Evolutionary conservation across 2,329 filamentous ascomycete genomes (phyloP).

Genomic region (Seiridium cupressi): DNA sequence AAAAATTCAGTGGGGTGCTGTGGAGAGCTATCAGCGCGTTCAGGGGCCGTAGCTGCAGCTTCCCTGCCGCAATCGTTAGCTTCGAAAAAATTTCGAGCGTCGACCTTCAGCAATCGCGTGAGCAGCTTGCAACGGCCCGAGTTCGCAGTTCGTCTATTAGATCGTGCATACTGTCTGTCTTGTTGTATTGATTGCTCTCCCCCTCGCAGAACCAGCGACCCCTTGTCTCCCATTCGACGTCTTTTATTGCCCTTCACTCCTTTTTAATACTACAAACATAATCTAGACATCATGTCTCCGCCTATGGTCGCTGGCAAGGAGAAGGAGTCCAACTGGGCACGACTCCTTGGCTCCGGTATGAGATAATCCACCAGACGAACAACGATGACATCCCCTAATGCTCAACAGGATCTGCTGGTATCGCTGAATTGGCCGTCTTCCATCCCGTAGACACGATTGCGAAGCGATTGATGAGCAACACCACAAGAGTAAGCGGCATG

Average conservation of each 20-base stretch:
- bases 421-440: constrained; percentile 69
- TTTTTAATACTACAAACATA: neutral
- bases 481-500: constrained; percentile 52
- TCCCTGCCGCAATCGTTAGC: neutral
- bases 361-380: neutral
- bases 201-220: neutral
- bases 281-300: constrained; percentile 56
- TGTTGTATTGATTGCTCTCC: neutral
- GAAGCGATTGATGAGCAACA: constrained; percentile 99
- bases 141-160: neutral
- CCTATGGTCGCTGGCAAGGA: constrained; percentile 51
- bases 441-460: constrained; percentile 92
- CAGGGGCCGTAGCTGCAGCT: neutral
- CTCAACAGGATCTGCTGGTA: constrained; percentile 54
- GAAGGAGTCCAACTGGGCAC: constrained; percentile 85
- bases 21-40: neutral
- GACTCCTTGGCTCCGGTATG: constrained; percentile 87
- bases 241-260: neutral
- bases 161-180: neutral
- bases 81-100: neutral
- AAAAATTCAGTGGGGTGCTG: constrained; percentile 1
- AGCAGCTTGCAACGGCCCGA: neutral
- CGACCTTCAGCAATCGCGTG: neutral
- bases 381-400: neutral
- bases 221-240: neutral